Evolutionary conservation across 2,329 filamentous ascomycete genomes (phyloP).

Genomic region (Torrubiella hemipterigena): DNA sequence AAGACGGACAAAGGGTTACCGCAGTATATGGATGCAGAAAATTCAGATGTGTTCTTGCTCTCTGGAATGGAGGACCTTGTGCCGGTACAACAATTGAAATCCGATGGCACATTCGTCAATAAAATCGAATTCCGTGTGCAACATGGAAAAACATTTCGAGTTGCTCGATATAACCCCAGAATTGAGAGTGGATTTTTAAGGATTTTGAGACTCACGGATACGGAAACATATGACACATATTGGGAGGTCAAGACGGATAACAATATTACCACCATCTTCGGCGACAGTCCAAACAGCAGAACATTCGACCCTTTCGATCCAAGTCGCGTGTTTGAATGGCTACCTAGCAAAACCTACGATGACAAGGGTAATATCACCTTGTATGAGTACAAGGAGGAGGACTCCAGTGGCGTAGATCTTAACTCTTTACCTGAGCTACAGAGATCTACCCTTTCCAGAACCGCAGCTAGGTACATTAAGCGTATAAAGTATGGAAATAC

Average conservation of each 20-base stretch:
- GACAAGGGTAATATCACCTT: conserved; percentile 10
- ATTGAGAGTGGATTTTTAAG: conserved; percentile 7
- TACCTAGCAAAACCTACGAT: conserved; percentile 11
- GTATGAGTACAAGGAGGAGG: conserved; percentile 10
- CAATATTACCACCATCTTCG: conserved; percentile 8
- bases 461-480: conserved; percentile 9
- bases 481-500: conserved; percentile 12
- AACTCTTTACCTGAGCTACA: neutral
- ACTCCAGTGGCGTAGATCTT: conserved; percentile 7
- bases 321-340: conserved; percentile 13
- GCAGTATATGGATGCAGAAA: conserved; percentile 9
- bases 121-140: neutral
- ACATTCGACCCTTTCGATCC: conserved; percentile 3
- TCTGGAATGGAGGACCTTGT: conserved; percentile 15
- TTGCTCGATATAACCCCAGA: conserved; percentile 10
- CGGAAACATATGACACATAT: conserved; percentile 6
- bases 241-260: conserved; percentile 9
- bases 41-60: conserved; percentile 13
- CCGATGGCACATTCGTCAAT: neutral
- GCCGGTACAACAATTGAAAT: conserved; percentile 5
- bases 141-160: neutral
- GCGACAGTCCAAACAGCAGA: conserved; percentile 5
- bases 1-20: conserved; percentile 15
- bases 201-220: conserved; percentile 9
- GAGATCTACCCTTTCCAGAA: conserved; percentile 1